A percentile compares a stretch with the other conserved stretches of the same genome.
phyloP scores from a whole-genome alignment of 805 yeast species.

The Wickerhamomyces sydowiorum region DNA sequence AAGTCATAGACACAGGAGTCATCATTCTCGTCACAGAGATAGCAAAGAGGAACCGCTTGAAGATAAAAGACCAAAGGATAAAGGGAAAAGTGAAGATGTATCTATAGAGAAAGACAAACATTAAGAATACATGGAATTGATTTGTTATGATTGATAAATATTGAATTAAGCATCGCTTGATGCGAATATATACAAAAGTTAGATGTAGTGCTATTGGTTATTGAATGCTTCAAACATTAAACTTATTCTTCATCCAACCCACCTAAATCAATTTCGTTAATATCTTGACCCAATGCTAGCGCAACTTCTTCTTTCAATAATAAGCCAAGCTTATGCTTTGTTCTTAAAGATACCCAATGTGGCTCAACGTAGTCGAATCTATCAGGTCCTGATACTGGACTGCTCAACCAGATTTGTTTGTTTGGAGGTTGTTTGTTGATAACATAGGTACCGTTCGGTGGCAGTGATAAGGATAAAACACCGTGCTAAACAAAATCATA shows the following conservation, averaged over 20 bases:
- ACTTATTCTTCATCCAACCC: slow-evolving; percentile 11
- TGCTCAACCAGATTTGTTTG: slow-evolving; percentile 92
- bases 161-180: too few relatives aligned
- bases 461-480: slow-evolving; percentile 68
- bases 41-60: background rate
- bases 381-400: slow-evolving; percentile 93
- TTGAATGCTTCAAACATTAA: background rate
- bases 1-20: slow-evolving; percentile 2
- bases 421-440: slow-evolving; percentile 97
- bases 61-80: background rate
- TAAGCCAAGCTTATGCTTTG: slow-evolving; percentile 41
- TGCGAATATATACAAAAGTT: background rate
- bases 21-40: background rate
- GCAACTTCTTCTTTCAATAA: slow-evolving; percentile 47
- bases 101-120: background rate
- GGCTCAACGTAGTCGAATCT: slow-evolving; percentile 70
- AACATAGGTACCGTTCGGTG: slow-evolving; percentile 78
- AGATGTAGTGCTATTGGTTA: background rate
- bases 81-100: too few relatives aligned
- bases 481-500: slow-evolving; percentile 49
- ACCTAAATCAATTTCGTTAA: slow-evolving; percentile 16
- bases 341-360: slow-evolving; percentile 77
- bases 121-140: too few relatives aligned
- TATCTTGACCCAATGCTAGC: slow-evolving; percentile 22
- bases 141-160: too few relatives aligned